Evolutionary conservation across 352 stramenopile genomes (phyloP).

Genomic region (Globisporangium ultimum): DNA sequence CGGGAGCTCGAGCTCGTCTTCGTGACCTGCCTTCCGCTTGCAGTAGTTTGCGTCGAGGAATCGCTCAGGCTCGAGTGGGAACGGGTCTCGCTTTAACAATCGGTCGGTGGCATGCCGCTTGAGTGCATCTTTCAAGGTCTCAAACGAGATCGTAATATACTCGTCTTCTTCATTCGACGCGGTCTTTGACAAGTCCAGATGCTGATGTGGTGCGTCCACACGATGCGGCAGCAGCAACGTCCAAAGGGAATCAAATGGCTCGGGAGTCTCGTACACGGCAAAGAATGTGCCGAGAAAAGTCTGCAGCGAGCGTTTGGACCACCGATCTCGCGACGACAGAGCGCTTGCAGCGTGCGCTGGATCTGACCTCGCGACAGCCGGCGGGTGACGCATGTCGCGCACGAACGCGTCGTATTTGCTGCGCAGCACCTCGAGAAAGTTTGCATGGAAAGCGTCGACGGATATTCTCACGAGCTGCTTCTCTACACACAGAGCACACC

Average conservation of each 20-base stretch:
- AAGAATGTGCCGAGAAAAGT: conserved; percentile 33
- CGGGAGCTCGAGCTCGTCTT: conserved; percentile 19
- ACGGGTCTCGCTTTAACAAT: conserved; percentile 32
- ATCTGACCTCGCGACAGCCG: too few relatives aligned
- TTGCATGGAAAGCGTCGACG: too few relatives aligned
- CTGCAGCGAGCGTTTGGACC: conserved; percentile 12
- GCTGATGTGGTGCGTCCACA: background rate
- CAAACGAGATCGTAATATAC: conserved; percentile 1
- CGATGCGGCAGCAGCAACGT: conserved; percentile 6
- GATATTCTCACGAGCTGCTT: too few relatives aligned
- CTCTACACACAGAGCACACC: too few relatives aligned
- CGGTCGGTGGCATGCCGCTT: conserved; percentile 30
- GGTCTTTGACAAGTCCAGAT: background rate
- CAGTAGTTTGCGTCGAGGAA: conserved; percentile 1
- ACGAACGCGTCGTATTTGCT: too few relatives aligned
- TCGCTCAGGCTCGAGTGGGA: conserved; percentile 26
- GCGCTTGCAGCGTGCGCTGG: too few relatives aligned
- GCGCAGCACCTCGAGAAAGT: too few relatives aligned
- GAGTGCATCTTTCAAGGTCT: conserved; percentile 20
- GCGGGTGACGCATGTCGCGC: too few relatives aligned
- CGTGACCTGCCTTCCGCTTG: conserved; percentile 7
- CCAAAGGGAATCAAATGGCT: conserved; percentile 26
- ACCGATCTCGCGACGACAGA: too few relatives aligned
- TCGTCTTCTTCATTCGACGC: background rate
- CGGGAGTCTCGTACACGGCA: conserved; percentile 27